phyloP scores from a whole-genome alignment of 2,329 filamentous ascomycete genomes.

The Stemphylium vesicarium region DNA sequence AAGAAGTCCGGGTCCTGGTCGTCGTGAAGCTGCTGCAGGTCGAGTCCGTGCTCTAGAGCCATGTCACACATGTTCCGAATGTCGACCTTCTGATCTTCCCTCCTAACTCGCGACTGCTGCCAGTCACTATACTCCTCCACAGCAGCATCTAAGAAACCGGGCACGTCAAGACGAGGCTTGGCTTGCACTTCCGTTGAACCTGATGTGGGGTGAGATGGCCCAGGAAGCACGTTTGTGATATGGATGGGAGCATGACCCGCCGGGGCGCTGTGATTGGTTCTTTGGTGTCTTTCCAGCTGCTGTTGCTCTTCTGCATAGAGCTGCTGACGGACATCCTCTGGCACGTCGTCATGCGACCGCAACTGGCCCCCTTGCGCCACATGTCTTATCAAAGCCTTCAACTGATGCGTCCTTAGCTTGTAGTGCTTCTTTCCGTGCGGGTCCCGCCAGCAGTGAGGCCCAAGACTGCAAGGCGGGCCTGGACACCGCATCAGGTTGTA shows the following conservation, averaged over 20 bases:
- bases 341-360: conserved; percentile 38
- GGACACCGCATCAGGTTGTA: conserved; percentile 43
- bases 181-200: not conserved
- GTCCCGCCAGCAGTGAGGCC: conserved; percentile 45
- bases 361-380: conserved; percentile 31
- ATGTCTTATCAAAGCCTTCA: conserved; percentile 38
- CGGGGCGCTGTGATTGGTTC: conserved; percentile 14
- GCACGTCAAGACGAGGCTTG: conserved; percentile 18
- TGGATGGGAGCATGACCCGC: conserved; percentile 34
- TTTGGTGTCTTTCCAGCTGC: conserved; percentile 27
- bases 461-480: conserved; percentile 32
- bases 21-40: conserved; percentile 35
- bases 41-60: conserved; percentile 17
- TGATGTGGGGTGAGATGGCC: conserved; percentile 4
- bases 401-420: conserved; percentile 36
- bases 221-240: conserved; percentile 39
- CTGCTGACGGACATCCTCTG: conserved; percentile 39
- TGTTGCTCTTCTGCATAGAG: conserved; percentile 43
- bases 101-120: conserved; percentile 23
- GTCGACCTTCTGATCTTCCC: conserved; percentile 18
- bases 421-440: conserved; percentile 44
- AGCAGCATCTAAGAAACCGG: conserved; percentile 20
- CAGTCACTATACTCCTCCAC: conserved; percentile 22
- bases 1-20: conserved; percentile 42
- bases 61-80: conserved; percentile 17